Conservation (phyloP, 2,329 filamentous ascomycete species). For the Aspergillus proliferans region DNA sequence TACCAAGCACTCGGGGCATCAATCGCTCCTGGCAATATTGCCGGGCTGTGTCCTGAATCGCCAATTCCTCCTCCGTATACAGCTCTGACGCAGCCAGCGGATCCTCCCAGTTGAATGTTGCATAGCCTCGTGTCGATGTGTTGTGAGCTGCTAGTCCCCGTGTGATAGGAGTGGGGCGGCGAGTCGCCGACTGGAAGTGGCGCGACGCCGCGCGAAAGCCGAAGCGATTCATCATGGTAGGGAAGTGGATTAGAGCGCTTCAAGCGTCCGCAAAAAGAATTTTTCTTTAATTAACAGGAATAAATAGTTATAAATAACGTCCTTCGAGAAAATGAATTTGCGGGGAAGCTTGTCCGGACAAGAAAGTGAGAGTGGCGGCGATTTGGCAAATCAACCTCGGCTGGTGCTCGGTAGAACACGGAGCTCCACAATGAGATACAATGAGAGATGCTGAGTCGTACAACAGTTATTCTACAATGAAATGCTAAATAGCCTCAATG, state of each 20-base stretch:
- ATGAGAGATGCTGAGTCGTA: too few species aligned
- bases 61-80: constrained; percentile 82
- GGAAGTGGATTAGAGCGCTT: background rate
- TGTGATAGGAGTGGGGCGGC: constrained; percentile 11
- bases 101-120: constrained; percentile 82
- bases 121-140: constrained; percentile 22
- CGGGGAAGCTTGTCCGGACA: too few species aligned
- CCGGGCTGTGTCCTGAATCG: constrained; percentile 84
- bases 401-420: too few species aligned
- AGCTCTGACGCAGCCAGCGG: constrained; percentile 69
- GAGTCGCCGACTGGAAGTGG: constrained; percentile 18
- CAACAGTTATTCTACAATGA: too few species aligned
- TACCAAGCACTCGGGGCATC: constrained; percentile 78
- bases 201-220: constrained; percentile 27
- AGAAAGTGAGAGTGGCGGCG: too few species aligned
- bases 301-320: too few species aligned
- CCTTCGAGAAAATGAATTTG: too few species aligned
- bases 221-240: constrained; percentile 26
- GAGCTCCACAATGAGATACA: too few species aligned
- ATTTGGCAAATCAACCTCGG: too few species aligned
- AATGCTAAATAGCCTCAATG: too few species aligned
- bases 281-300: too few species aligned
- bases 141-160: constrained; percentile 5
- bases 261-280: background rate
- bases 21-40: constrained; percentile 89